Evolutionary conservation across 495 filamentous ascomycete genomes (phyloP), one percentile per base, ranked within the genome.

Genomic region (Sporormia fimetaria): DNA sequence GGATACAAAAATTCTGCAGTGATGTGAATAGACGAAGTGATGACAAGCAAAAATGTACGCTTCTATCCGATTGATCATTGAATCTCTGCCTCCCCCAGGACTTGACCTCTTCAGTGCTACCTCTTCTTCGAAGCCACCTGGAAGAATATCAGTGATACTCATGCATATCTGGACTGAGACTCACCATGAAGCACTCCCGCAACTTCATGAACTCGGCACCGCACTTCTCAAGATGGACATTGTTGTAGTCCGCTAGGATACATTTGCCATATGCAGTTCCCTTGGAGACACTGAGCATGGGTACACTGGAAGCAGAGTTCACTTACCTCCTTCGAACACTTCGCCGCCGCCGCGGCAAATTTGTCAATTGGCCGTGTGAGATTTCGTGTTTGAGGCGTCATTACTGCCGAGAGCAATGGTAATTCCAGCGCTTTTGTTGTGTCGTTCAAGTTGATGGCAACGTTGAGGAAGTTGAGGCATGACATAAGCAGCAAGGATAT

Each of bases 221-320:
- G 55, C 90, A 99, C 67, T 88, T 86, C 59, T 95, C 85, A 51
- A 93, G 93, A 49, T 87, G 72, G 3, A 95, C 75, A 16, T 83
- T 75, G 55, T 87, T 87, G 62, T 92, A 96, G 57, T 99, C 88
- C 6, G 74, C 74, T 23, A 90, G 68, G 42, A 99, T 75, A 58
- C 90, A 99, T 69, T 87, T 87, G 36, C 90, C 90, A 54, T 96
- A 99, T 11, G 72, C 70, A 6, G 84, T 21, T 3, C 4, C 16
- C 10, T 4, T 7, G 29, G 12, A 6, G 18, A 26, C 4, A 20
- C 15, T 40, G 31, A 37, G 22, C 28, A 34, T 15, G 5, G 29
- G n/a, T n/a, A n/a, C n/a, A n/a, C n/a, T n/a, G n/a, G n/a, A n/a
- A n/a, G n/a, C n/a, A n/a, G n/a, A n/a, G n/a, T n/a, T n/a, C n/a